Percentiles rank a stretch among this genome's conserved stretches.
Conservation (phyloP, 2,329 filamentous ascomycete species). For the Didymella segeticola region DNA sequence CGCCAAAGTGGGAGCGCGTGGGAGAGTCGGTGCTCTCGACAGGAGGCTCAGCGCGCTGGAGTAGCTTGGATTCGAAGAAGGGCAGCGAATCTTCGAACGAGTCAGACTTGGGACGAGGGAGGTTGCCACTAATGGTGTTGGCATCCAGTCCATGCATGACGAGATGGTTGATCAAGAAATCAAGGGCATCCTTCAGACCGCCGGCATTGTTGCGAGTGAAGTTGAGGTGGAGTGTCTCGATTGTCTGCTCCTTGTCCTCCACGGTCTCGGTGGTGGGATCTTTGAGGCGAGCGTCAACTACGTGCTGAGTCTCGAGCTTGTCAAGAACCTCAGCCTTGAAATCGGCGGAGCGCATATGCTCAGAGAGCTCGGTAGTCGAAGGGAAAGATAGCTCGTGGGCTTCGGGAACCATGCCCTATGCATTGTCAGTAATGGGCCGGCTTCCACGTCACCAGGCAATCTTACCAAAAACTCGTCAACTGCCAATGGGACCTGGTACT, state of each 20-base stretch:
- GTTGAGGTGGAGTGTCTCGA: constrained; percentile 57
- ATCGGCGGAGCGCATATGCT: constrained; percentile 80
- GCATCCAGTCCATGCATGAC: constrained; percentile 89
- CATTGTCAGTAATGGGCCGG: constrained; percentile 37
- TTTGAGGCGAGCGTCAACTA: constrained; percentile 82
- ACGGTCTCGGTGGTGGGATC: constrained; percentile 51
- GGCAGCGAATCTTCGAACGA: constrained; percentile 97
- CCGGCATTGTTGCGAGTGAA: constrained; percentile 98
- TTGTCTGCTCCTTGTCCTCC: constrained; percentile 51
- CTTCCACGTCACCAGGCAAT: neutral
- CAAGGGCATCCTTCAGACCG: constrained; percentile 92
- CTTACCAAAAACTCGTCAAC: constrained; percentile 88
- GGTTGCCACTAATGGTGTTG: constrained; percentile 83
- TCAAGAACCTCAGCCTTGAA: constrained; percentile 81
- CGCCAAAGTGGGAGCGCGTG: constrained; percentile 82
- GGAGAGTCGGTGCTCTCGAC: constrained; percentile 82
- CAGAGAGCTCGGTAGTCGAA: constrained; percentile 75
- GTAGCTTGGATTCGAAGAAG: constrained; percentile 95
- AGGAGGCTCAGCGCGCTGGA: constrained; percentile 87
- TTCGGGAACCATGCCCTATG: constrained; percentile 92
- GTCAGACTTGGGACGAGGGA: constrained; percentile 97
- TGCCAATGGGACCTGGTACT: constrained; percentile 97
- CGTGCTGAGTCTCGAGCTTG: constrained; percentile 89
- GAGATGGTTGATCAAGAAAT: constrained; percentile 86
- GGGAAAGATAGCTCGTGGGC: constrained; percentile 89